These are phyloP conservation scores for Cyclanthera cordifolia DNA, from an alignment of 306 rosid species.

Conservation along the genomic window DNA sequence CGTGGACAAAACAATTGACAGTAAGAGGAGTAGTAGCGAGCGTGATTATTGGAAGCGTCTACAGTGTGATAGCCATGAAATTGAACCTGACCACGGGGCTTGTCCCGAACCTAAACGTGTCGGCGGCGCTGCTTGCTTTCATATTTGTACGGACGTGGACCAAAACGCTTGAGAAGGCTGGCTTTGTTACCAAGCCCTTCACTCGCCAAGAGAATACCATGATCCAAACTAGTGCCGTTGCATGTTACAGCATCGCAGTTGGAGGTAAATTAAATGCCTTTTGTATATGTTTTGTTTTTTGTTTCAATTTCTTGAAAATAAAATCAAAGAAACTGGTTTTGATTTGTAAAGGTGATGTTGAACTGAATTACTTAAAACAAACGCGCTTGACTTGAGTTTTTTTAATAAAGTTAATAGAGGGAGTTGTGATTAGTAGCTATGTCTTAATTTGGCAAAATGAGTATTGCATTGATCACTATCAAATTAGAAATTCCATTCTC, in stretches of 20 bases:
- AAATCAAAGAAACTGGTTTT: not conserved
- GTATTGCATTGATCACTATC: no score
- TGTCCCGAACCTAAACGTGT: slow-evolving; percentile 70
- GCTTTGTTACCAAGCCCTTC: slow-evolving; percentile 60
- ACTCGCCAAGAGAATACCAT: slow-evolving; percentile 87
- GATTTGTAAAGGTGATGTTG: no score
- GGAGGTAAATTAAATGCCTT: slow-evolving; percentile 33
- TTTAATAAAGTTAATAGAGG: no score
- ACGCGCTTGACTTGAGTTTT: no score
- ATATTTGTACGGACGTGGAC: slow-evolving; percentile 63
- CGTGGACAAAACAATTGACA: slow-evolving; percentile 67
- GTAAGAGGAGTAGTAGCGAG: slow-evolving; percentile 70
- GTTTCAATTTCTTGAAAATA: not conserved
- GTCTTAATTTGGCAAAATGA: no score
- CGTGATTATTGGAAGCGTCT: slow-evolving; percentile 49
- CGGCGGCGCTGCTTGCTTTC: slow-evolving; percentile 82
- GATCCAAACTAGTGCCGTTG: slow-evolving; percentile 82
- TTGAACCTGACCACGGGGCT: slow-evolving; percentile 82
- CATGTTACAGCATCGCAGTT: slow-evolving; percentile 74
- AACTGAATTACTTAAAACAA: no score
- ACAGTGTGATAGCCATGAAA: slow-evolving; percentile 76
- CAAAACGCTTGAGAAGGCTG: slow-evolving; percentile 41
- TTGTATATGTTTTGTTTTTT: not conserved
- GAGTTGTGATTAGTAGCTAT: no score
- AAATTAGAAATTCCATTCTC: no score